These are phyloP conservation scores for Sanghuangporus sanghuang DNA, from an alignment of 1,284 basidiomycete genomes.

Conservation along the genomic window DNA sequence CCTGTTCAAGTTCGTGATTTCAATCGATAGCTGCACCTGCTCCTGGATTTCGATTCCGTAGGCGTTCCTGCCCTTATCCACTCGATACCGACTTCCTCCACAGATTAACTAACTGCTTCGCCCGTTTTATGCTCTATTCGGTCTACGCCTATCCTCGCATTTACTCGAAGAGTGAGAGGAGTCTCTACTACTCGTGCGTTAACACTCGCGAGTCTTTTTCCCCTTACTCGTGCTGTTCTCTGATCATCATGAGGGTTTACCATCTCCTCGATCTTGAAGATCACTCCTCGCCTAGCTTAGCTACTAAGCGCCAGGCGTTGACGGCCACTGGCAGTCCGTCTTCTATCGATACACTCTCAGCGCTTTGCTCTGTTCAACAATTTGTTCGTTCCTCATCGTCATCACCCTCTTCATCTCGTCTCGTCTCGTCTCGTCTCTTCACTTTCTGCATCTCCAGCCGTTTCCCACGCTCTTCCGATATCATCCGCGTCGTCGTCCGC, in stretches of 20 bases:
- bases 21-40: neutral
- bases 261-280: too few relatives aligned
- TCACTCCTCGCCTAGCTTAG: too few relatives aligned
- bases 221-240: too few relatives aligned
- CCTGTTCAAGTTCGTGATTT: neutral
- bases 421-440: neutral
- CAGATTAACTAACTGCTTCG: neutral
- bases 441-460: neutral
- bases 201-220: too few relatives aligned
- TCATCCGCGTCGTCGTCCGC: neutral
- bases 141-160: neutral
- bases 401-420: neutral
- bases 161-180: too few relatives aligned
- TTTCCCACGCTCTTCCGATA: slow-evolving; percentile 6
- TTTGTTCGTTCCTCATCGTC: neutral
- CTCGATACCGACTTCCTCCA: neutral
- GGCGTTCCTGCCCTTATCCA: neutral
- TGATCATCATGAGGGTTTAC: too few relatives aligned
- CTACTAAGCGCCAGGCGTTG: too few relatives aligned
- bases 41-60: neutral
- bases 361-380: neutral
- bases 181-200: too few relatives aligned
- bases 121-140: neutral
- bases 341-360: neutral
- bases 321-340: too few relatives aligned